Evolutionary conservation across 2,329 filamentous ascomycete species (phyloP).

Genomic region (Tolypocladium paradoxum): DNA sequence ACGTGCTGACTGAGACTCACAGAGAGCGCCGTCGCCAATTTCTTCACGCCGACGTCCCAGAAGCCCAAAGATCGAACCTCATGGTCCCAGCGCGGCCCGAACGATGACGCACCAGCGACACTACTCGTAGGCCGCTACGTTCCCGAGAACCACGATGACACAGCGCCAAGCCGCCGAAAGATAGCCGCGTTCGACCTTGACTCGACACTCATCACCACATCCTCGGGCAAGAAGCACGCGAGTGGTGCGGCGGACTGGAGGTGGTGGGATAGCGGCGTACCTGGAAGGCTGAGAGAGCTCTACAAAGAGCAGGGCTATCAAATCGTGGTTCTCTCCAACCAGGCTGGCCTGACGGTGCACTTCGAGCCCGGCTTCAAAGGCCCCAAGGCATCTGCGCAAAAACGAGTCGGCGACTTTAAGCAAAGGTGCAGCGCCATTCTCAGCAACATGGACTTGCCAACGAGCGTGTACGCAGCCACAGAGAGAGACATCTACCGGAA

Average conservation of each 20-base stretch:
- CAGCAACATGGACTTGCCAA: conserved; percentile 60
- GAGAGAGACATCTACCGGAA: conserved; percentile 75
- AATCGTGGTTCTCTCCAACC: conserved; percentile 78
- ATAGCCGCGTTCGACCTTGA: conserved; percentile 71
- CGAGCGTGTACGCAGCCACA: conserved; percentile 78
- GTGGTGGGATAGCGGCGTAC: conserved; percentile 77
- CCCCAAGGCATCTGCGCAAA: conserved; percentile 48
- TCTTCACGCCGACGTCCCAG: conserved; percentile 80
- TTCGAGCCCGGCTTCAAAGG: conserved; percentile 55
- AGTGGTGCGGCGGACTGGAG: conserved; percentile 72
- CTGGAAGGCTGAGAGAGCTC: conserved; percentile 53
- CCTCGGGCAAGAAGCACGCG: conserved; percentile 71
- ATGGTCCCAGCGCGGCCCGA: conserved; percentile 57
- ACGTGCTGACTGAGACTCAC: conserved; percentile 7
- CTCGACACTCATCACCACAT: conserved; percentile 72
- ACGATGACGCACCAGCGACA: conserved; percentile 38
- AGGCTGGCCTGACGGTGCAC: conserved; percentile 70
- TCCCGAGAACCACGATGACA: conserved; percentile 26
- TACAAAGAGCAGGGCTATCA: conserved; percentile 59
- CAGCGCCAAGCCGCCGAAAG: conserved; percentile 32
- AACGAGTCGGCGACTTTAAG: conserved; percentile 71
- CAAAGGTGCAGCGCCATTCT: conserved; percentile 63
- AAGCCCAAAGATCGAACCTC: conserved; percentile 66
- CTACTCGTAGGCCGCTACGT: conserved; percentile 68
- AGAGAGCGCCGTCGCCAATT: conserved; percentile 65